Evolutionary conservation across 176 grass and related monocot species (phyloP), one percentile per base, ranked within the genome.

Genomic region (Miscanthus lutarioriparius): DNA sequence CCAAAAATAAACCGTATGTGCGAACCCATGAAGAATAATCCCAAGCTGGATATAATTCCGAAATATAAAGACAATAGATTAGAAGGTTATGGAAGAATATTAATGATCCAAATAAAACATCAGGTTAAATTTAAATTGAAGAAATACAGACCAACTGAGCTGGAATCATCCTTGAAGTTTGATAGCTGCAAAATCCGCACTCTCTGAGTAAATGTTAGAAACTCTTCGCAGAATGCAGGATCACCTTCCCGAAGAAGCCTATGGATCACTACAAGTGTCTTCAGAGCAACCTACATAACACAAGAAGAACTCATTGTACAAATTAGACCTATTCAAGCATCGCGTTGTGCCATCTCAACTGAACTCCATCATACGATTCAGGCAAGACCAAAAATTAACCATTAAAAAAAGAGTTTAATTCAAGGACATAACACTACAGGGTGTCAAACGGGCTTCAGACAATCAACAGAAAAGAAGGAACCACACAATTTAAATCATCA

Each of bases 161-260:
- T 95, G 13, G 96, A 98, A 64, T 98, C 88, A 78, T 98, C 96
- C 89, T 98, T 98, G 93, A 98, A 95, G 84, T 93, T 98, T 44
- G 93, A 91, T 54, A 95, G 47, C 85, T 98, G 96, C 88, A 95
- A 83, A 89, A 98, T 85, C 26, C 80, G 71, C 56, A 83, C 92
- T 79, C 87, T 95, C 82, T 98, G 93, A 22, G 96, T 93, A 83
- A 98, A 98, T 76, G 85, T 92, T 76, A 98, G 85, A 69, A 98
- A 81, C 53, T 95, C 96, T 62, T 98, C 93, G 22, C 91, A 87
- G 72, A 98, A 98, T 85, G 93, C 83, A 80, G 96, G 89, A 73
- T 98, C 91, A 63, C 93, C 96, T 36, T 98, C 96, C 26, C 91
- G 87, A 19, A 98, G 88, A 90, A 95, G 91, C 88, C 96, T 92